Evolutionary conservation across 1,284 basidiomycete genomes (phyloP).

Genomic region (Somion occarium): DNA sequence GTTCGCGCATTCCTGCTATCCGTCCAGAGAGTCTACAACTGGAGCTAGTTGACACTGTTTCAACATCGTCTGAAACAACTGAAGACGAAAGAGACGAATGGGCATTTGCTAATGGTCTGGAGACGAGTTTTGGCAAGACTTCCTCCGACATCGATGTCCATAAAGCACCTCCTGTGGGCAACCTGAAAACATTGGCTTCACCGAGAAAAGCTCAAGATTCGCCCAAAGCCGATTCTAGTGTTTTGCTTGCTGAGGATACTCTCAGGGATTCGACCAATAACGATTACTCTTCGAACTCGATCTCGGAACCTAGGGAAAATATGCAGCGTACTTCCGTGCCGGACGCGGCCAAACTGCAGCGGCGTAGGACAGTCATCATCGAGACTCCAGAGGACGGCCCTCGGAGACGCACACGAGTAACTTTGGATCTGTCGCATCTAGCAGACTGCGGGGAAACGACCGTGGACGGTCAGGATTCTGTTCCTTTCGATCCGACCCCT

Average conservation of each 20-base stretch:
- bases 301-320: constrained; percentile 1
- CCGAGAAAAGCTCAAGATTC: neutral
- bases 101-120: constrained; percentile 33
- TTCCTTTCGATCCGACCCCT: constrained; percentile 19
- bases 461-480: constrained; percentile 13
- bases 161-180: neutral
- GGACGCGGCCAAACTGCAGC: constrained; percentile 14
- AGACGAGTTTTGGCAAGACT: neutral
- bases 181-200: constrained; percentile 18
- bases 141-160: neutral
- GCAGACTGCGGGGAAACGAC: constrained; percentile 10
- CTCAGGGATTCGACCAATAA: constrained; percentile 14
- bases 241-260: constrained; percentile 12
- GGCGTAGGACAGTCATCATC: constrained; percentile 29
- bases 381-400: constrained; percentile 18
- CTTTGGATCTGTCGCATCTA: constrained; percentile 12
- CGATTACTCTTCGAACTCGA: constrained; percentile 3
- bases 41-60: neutral
- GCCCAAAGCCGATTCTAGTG: neutral
- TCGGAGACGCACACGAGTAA: constrained; percentile 9
- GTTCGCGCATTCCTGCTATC: constrained; percentile 23
- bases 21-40: constrained; percentile 11
- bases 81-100: constrained; percentile 43
- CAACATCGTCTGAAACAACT: constrained; percentile 10
- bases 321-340: neutral